phyloP scores from a whole-genome alignment of 768 basidiomycete genomes.

The Rhodosporidiobolus sp. region DNA sequence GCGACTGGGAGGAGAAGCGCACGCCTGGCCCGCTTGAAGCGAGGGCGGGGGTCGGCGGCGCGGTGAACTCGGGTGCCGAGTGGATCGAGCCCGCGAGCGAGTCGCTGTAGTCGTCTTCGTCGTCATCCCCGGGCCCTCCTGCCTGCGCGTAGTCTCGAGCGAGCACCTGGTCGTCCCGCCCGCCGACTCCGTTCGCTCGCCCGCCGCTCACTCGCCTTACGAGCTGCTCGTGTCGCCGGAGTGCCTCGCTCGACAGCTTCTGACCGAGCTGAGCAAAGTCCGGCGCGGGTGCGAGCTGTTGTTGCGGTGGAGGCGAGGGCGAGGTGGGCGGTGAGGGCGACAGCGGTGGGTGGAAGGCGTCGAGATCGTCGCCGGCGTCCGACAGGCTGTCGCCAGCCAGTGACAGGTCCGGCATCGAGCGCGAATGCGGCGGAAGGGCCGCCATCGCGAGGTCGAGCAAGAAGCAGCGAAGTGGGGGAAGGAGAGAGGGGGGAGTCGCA shows the following conservation, averaged over 20 bases:
- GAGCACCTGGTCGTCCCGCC: not conserved
- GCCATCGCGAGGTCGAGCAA: not conserved
- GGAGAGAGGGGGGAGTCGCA: not conserved
- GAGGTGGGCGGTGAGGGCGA: not conserved
- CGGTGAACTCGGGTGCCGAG: constrained; percentile 24
- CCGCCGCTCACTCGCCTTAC: not conserved
- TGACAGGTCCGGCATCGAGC: constrained; percentile 7
- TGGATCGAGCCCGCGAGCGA: constrained; percentile 19
- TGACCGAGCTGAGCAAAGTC: not conserved
- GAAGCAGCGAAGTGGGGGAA: not conserved
- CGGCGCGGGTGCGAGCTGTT: not conserved
- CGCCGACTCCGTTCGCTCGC: not conserved
- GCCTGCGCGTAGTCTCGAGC: not conserved
- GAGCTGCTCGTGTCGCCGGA: not conserved
- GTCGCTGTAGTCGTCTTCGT: not conserved
- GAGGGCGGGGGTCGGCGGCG: not conserved
- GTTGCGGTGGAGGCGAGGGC: no score
- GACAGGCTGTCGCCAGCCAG: not conserved
- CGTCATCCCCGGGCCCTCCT: no score
- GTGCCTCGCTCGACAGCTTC: not conserved
- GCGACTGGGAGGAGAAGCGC: not conserved
- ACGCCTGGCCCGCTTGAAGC: not conserved
- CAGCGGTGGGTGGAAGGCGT: not conserved
- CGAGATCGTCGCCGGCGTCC: not conserved
- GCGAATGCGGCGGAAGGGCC: not conserved